Percentiles rank a stretch among this genome's conserved stretches.
These are phyloP conservation scores for Choanephora cucurbitarum DNA, from an alignment of 371 early-diverging fungal genomes.

Conservation along the genomic window DNA sequence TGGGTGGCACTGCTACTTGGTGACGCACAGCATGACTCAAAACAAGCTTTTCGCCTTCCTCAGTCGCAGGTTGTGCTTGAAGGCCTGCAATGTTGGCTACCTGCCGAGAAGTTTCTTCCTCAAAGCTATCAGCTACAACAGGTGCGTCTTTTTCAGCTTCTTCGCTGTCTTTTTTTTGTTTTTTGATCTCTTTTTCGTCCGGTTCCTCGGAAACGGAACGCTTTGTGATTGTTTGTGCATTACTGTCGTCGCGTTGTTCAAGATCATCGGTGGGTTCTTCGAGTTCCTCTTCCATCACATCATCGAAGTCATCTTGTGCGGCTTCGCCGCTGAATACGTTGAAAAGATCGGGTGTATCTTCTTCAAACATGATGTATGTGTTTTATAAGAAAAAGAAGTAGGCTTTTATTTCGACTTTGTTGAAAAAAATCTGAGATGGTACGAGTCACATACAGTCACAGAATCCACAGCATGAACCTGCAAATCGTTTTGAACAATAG, in stretches of 20 bases:
- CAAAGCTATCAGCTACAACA: slow-evolving; percentile 80
- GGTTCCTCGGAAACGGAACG: slow-evolving; percentile 13
- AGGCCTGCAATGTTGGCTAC: slow-evolving; percentile 71
- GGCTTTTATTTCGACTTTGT: background rate
- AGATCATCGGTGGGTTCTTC: background rate
- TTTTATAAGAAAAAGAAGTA: background rate
- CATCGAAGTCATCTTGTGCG: slow-evolving; percentile 23
- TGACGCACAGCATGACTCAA: slow-evolving; percentile 79
- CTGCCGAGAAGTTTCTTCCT: slow-evolving; percentile 74
- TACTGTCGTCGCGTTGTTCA: slow-evolving; percentile 3
- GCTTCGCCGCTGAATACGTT: slow-evolving; percentile 23
- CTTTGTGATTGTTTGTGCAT: slow-evolving; percentile 3
- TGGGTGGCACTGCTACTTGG: slow-evolving; percentile 93
- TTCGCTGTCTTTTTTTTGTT: slow-evolving; percentile 17
- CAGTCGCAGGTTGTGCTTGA: slow-evolving; percentile 53
- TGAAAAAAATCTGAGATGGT: background rate
- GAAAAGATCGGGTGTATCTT: slow-evolving; percentile 22
- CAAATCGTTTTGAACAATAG: too few relatives aligned
- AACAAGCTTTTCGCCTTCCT: slow-evolving; percentile 58
- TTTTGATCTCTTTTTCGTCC: slow-evolving; percentile 12
- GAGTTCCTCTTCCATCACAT: slow-evolving; percentile 16
- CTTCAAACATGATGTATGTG: slow-evolving; percentile 19
- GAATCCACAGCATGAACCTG: too few relatives aligned
- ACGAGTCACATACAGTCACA: background rate
- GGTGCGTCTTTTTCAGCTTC: slow-evolving; percentile 39